phyloP scores from a whole-genome alignment of 441 rosid genomes.

The Aquilaria agallochum region DNA sequence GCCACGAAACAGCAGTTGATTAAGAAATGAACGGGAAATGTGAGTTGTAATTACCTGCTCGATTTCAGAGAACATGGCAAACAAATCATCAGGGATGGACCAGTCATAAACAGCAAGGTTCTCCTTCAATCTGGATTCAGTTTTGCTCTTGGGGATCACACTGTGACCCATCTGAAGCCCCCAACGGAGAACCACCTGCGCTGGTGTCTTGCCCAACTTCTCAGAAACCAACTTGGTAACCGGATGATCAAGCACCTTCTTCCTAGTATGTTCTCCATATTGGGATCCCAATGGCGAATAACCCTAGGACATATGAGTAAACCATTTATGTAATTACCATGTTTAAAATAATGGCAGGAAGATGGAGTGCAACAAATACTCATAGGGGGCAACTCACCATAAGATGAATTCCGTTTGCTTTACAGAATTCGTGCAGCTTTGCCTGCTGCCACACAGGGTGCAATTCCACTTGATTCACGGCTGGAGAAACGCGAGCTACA shows the following conservation, averaged over 20 bases:
- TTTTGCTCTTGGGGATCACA: constrained; percentile 31
- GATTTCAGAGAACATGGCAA: constrained; percentile 12
- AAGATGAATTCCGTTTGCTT: constrained; percentile 39
- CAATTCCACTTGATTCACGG: constrained; percentile 71
- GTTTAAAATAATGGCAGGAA: no score
- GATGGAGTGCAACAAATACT: no score
- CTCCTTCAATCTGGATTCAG: constrained; percentile 31
- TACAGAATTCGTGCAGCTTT: constrained; percentile 32
- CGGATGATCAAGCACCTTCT: constrained; percentile 24
- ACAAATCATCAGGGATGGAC: constrained; percentile 27
- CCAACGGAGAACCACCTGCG: constrained; percentile 33
- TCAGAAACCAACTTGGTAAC: constrained; percentile 15
- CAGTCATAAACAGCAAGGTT: constrained; percentile 31
- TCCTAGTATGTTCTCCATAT: constrained; percentile 15
- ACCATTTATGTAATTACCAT: no score
- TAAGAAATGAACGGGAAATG: neutral
- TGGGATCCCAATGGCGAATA: constrained; percentile 32
- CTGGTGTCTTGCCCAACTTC: constrained; percentile 19
- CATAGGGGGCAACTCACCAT: constrained; percentile 24
- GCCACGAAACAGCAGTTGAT: no score
- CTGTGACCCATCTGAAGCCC: constrained; percentile 33
- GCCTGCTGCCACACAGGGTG: constrained; percentile 47
- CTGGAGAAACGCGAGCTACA: constrained; percentile 40
- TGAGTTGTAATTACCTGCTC: constrained; percentile 13
- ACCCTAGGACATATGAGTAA: constrained; percentile 7